A percentile compares a stretch with the other conserved stretches of the same genome.
phyloP scores from a whole-genome alignment of 805 yeast genomes.

The Metschnikowia aberdeeniae region DNA sequence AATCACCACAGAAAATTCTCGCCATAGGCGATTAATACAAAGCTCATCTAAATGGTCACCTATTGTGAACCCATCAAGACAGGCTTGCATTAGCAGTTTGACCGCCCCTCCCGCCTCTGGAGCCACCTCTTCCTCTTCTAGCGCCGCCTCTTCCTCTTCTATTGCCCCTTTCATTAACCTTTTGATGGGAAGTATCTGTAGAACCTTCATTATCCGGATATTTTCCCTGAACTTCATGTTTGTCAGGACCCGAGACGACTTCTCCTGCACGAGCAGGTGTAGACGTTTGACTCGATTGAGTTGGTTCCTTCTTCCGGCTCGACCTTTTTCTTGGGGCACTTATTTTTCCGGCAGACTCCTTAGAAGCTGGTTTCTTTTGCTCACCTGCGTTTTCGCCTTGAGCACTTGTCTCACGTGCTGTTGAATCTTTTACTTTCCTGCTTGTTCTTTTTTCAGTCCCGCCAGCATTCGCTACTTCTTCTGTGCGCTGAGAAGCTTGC shows the following conservation, averaged over 20 bases:
- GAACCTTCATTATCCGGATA: neutral
- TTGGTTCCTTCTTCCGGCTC: neutral
- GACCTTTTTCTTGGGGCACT: neutral
- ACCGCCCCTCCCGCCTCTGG: neutral
- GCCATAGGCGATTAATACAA: no score
- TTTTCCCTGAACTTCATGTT: neutral
- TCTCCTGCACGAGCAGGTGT: neutral
- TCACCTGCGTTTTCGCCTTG: neutral
- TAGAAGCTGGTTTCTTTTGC: neutral
- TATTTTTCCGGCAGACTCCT: neutral
- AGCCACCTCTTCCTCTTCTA: constrained; percentile 3
- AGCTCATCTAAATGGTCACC: no score
- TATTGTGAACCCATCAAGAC: neutral
- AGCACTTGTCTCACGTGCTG: neutral
- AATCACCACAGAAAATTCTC: no score
- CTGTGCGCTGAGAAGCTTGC: neutral
- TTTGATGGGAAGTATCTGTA: neutral
- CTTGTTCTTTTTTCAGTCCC: neutral
- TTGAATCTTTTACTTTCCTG: neutral
- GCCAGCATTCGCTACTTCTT: neutral
- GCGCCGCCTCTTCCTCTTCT: constrained; percentile 16
- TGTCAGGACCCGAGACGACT: neutral
- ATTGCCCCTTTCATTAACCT: constrained; percentile 13
- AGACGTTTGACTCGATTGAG: neutral
- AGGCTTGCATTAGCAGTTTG: neutral